A percentile compares a stretch with the other conserved stretches of the same genome.
Conservation (phyloP, 2,329 filamentous ascomycete genomes). For the Cladosporium halotolerans region DNA sequence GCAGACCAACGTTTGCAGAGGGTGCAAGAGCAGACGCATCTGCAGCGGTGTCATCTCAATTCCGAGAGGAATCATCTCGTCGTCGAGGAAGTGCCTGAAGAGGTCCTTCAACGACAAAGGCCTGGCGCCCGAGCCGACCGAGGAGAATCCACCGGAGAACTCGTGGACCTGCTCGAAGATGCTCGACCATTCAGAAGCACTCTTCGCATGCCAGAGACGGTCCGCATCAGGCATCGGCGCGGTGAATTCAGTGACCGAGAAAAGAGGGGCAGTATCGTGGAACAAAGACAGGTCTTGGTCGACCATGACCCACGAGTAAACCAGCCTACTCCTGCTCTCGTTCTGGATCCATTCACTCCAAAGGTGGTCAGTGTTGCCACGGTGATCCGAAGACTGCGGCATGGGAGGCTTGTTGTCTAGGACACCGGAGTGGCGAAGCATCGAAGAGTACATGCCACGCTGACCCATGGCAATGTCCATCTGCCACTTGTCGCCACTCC, state of each 20-base stretch:
- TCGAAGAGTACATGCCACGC: slow-evolving; percentile 65
- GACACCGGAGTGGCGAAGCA: slow-evolving; percentile 64
- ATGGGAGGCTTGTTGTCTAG: slow-evolving; percentile 46
- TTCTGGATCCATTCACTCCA: slow-evolving; percentile 62
- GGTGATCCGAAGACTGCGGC: slow-evolving; percentile 41
- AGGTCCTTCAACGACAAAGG: slow-evolving; percentile 58
- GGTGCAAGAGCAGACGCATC: slow-evolving; percentile 61
- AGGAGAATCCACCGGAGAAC: slow-evolving; percentile 47
- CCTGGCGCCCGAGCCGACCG: slow-evolving; percentile 46
- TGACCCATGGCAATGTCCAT: slow-evolving; percentile 73
- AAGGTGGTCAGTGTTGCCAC: slow-evolving; percentile 43
- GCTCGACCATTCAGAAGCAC: slow-evolving; percentile 53
- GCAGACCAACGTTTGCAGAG: slow-evolving; percentile 58
- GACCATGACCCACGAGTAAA: slow-evolving; percentile 71
- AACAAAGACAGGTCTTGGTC: slow-evolving; percentile 66
- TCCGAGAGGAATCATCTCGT: slow-evolving; percentile 51
- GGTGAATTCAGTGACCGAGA: slow-evolving; percentile 59
- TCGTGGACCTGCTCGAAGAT: slow-evolving; percentile 55
- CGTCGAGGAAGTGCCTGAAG: slow-evolving; percentile 62
- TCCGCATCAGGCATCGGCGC: slow-evolving; percentile 60
- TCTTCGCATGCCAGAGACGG: slow-evolving; percentile 56
- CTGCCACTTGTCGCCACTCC: slow-evolving; percentile 71
- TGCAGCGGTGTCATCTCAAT: slow-evolving; percentile 51
- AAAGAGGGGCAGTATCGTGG: slow-evolving; percentile 56
- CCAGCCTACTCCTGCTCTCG: slow-evolving; percentile 58